Conservation (phyloP, 2,329 filamentous ascomycete species). For the Tolypocladium endophyticum region DNA sequence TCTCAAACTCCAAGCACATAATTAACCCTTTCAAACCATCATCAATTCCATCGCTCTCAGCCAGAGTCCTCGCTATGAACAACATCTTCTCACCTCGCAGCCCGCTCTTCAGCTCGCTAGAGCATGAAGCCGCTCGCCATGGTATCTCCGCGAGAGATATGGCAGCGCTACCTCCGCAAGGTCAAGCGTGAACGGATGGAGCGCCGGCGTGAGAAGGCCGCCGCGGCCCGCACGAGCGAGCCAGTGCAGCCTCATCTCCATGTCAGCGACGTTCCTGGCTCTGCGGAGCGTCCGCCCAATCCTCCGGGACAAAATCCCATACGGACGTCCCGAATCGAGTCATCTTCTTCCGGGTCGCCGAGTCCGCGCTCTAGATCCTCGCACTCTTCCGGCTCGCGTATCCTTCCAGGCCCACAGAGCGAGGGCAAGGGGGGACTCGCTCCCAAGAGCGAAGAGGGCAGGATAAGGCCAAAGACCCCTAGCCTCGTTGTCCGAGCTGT, state of each 20-base stretch:
- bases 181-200: not conserved
- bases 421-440: not conserved
- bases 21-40: not conserved
- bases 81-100: not conserved
- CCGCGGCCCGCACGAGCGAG: not conserved
- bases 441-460: not conserved
- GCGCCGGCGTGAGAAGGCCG: not conserved
- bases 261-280: not conserved
- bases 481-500: not conserved
- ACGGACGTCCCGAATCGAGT: not conserved
- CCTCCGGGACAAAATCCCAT: not conserved
- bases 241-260: no score
- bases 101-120: not conserved
- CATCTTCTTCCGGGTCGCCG: not conserved
- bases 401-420: not conserved
- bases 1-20: not conserved
- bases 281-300: not conserved
- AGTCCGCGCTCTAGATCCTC: accelerated
- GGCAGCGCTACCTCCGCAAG: not conserved
- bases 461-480: not conserved
- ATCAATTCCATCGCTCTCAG: not conserved
- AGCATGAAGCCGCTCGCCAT: not conserved
- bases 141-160: not conserved
- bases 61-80: not conserved
- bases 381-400: not conserved